Base-by-base conservation (phyloP, 768 basidiomycete genomes). In the Tephrocybe sp. region DNA sequence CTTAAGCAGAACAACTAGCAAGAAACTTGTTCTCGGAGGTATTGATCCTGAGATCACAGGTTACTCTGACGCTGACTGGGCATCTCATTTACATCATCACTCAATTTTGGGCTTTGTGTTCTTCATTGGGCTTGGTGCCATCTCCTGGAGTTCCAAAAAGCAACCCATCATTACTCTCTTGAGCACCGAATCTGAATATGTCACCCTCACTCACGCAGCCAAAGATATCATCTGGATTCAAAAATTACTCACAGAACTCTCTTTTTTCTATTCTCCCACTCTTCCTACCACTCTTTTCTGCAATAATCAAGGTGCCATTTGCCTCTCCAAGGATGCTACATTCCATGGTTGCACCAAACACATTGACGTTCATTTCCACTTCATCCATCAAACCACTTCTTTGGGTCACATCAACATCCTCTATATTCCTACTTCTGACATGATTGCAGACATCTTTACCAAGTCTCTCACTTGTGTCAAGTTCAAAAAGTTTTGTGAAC, bases 181-280 rank as follows among this genome's bases (percentile, higher is more conserved):
- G 3, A 60, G 53, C 9, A 53, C 51, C 6, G 56, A 60, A 34
- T 51, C 50, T 5, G 52, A 55, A 47, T 60, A 59, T 25, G 52
- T 61, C 13, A 52, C 59, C 8, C 52, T 52, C 13, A 53, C 52
- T 12, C 49, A 57, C 15, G 55, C 58, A 2, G 41, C 59, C 1
- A 55, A 60, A 19, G 52, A 54, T 30, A 41, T 58, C 13, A 62
- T 56, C 49, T 60, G 68, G 66, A 50, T 66, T 55, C 57, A 65
- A 25, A 54, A 52, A 43, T 51, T 64, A n/a, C 47, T 58, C 12
- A 46, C 53, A 7, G 55, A 64, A 44, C 53, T 54, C 25, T 60
- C 28, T 46, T 47, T 45, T 43, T 26, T 26, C 34, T 47, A 36
- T n/a, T 28, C 11, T 30, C 42, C 6, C 28, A 11, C 31, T n/a